Base-by-base conservation (phyloP, 2,329 filamentous ascomycete genomes). In the Fonsecaea multimorphosa region DNA sequence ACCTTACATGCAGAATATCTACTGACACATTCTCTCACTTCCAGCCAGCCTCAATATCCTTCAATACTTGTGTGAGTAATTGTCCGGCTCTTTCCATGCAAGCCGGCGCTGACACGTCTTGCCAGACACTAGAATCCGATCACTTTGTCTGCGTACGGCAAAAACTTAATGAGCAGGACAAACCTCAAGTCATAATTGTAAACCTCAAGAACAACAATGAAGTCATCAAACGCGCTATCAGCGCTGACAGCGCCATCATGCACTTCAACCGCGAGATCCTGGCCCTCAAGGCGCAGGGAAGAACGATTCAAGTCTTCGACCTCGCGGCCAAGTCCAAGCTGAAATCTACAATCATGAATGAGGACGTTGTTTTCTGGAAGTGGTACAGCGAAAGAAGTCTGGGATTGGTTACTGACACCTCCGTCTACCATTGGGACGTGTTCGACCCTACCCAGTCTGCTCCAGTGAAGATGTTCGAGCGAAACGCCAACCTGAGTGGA, bases 221-320 rank as follows among this genome's bases (percentile, higher is more conserved):
- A 84, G 89, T 97, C 78, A 95, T 92, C 74, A 90, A 91, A 75
- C 88, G 94, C 77, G 92, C 94, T 56, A 99, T 99, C 84, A 98
- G 97, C 85, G 95, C 95, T 76, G 95, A 99, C 83, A 98, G 93
- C 87, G 95, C 96, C 74, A 97, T 99, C 78, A 98, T 99, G 95
- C 95, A 99, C 87, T 97, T 92, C 92, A 90, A 86, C 74, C 91
- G 90, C 78, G 92, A 97, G 79, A 92, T 99, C 78, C 98, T 99
- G 76, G 95, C 96, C 69, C 87, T 99, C 73, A 97, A 96, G 82
- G 94, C 95, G 56, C 92, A 97, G 79, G 91, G 90, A 70, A 87
- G 93, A 77, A 99, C 95, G 72, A 87, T 99, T 68, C 96, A 99
- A 83, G 96, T 99, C 78, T 99, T 99, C 81, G 94, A 99, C 79